These are phyloP conservation scores for Akanthomyces muscarius DNA, from an alignment of 2,329 filamentous ascomycete species.

Conservation along the genomic window DNA sequence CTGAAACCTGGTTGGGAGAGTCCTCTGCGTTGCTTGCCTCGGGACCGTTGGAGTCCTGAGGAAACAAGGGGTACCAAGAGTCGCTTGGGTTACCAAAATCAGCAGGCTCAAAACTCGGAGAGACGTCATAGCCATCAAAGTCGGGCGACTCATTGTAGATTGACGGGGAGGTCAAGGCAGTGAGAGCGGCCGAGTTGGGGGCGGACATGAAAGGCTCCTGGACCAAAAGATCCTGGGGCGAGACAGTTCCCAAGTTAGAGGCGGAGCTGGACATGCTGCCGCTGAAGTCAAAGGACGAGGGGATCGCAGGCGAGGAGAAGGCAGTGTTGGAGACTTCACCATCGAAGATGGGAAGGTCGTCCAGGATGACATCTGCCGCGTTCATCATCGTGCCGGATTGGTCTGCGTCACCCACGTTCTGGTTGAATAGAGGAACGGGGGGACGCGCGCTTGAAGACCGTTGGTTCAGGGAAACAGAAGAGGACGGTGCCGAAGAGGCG, in stretches of 20 bases:
- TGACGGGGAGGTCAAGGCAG: conserved; percentile 82
- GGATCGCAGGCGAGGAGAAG: conserved; percentile 51
- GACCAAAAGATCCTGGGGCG: conserved; percentile 75
- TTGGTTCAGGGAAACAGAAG: conserved; percentile 54
- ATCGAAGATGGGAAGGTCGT: conserved; percentile 56
- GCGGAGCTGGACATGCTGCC: conserved; percentile 45
- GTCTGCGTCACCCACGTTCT: conserved; percentile 51
- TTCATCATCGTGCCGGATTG: conserved; percentile 44
- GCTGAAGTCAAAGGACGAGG: conserved; percentile 48
- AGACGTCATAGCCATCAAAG: conserved; percentile 71
- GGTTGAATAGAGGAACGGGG: conserved; percentile 68
- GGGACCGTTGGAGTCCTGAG: conserved; percentile 39
- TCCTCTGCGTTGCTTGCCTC: conserved; percentile 30
- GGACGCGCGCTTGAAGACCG: conserved; percentile 54
- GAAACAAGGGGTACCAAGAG: conserved; percentile 72
- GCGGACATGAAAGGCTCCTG: conserved; percentile 68
- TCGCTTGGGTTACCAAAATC: conserved; percentile 50
- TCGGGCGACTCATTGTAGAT: conserved; percentile 72
- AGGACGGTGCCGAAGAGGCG: conserved; percentile 62
- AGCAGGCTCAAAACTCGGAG: conserved; percentile 66
- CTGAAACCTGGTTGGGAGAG: conserved; percentile 42
- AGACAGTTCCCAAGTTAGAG: conserved; percentile 67
- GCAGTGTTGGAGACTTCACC: conserved; percentile 44
- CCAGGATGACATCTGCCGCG: conserved; percentile 52
- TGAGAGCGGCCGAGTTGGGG: conserved; percentile 77